phyloP scores from a whole-genome alignment of 148 eudicot genomes.

The Chenopodium formosanum region DNA sequence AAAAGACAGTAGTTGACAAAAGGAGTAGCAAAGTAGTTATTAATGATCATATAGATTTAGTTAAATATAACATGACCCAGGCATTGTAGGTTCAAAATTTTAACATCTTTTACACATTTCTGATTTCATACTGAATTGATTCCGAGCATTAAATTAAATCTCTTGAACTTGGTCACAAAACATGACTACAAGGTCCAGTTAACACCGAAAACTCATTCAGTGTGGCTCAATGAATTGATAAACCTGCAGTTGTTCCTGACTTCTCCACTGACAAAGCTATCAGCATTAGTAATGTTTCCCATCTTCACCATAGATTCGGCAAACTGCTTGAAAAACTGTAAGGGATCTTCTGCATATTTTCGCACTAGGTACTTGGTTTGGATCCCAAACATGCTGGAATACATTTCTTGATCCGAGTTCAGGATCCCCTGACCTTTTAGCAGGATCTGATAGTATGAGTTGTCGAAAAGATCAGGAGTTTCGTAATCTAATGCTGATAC shows the following conservation, averaged over 20 bases:
- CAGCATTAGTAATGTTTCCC: conserved; percentile 75
- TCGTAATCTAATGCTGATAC: conserved; percentile 66
- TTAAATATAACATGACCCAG: background rate
- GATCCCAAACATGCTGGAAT: conserved; percentile 69
- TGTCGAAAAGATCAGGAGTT: conserved; percentile 78
- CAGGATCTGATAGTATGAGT: conserved; percentile 69
- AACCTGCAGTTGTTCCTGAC: conserved; percentile 90
- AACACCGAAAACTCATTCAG: conserved; percentile 17
- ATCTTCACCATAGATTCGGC: conserved; percentile 89
- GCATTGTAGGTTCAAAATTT: background rate
- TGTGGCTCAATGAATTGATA: conserved; percentile 43
- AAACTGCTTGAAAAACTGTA: conserved; percentile 79
- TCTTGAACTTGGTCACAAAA: background rate
- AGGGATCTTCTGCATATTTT: conserved; percentile 55
- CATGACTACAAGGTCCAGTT: background rate
- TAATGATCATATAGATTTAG: too few species aligned
- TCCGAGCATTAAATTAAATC: background rate
- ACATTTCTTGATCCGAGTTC: conserved; percentile 82
- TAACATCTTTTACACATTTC: background rate
- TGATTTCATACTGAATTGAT: background rate
- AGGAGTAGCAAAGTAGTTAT: too few species aligned
- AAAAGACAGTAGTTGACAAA: too few species aligned
- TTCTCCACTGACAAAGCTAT: conserved; percentile 68
- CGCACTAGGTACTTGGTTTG: conserved; percentile 61
- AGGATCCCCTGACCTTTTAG: conserved; percentile 77